Conservation (phyloP, 2,329 filamentous ascomycete genomes). For the Calonectria pseudoturangicola region DNA sequence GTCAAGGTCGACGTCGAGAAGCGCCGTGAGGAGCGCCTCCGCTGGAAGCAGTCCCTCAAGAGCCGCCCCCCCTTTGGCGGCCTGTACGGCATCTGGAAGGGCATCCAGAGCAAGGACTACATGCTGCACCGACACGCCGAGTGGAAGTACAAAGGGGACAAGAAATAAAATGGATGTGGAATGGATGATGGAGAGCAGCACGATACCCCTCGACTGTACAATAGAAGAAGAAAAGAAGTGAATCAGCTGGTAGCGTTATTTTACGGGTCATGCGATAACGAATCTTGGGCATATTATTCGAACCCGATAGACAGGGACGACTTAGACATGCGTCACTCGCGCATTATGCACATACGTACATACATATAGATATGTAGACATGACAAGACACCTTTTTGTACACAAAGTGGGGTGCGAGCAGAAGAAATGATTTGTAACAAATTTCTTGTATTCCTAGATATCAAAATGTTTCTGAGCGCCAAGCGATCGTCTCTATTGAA, state of each 20-base stretch:
- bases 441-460: conserved; percentile 51
- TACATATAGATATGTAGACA: background rate
- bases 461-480: conserved; percentile 46
- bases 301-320: background rate
- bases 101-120: conserved; percentile 75
- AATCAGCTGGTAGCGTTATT: background rate
- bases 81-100: conserved; percentile 75
- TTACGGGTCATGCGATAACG: conserved; percentile 5
- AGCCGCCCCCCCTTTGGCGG: conserved; percentile 74
- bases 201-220: conserved; percentile 46
- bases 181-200: background rate
- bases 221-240: background rate
- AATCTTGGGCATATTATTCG: background rate
- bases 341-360: conserved; percentile 6
- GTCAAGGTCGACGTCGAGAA: conserved; percentile 73
- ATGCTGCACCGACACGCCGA: conserved; percentile 70
- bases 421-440: conserved; percentile 38
- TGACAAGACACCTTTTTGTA: conserved; percentile 15
- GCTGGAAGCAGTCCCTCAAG: conserved; percentile 66
- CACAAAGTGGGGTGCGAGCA: conserved; percentile 23
- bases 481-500: conserved; percentile 48
- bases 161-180: conserved; percentile 42
- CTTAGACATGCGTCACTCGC: conserved; percentile 15
- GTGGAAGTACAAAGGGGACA: conserved; percentile 70
- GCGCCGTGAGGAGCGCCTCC: conserved; percentile 61